phyloP scores from a whole-genome alignment of 495 filamentous ascomycete genomes.

The Trichoderma asperelloides region DNA sequence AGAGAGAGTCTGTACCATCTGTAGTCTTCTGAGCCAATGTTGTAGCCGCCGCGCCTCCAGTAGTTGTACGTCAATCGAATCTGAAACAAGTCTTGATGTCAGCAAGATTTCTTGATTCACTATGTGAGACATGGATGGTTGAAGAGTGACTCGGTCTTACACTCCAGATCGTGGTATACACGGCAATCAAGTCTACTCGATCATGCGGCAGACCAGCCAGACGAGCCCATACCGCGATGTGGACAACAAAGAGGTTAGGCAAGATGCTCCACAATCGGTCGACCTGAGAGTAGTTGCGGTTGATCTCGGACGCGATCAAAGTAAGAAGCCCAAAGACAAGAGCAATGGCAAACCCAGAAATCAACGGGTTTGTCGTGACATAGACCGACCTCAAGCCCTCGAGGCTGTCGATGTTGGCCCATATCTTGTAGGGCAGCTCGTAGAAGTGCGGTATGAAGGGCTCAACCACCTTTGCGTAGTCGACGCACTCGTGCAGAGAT shows the following conservation, averaged over 20 bases:
- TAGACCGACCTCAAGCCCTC: slow-evolving; percentile 59
- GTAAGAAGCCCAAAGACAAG: slow-evolving; percentile 59
- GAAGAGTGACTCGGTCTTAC: slow-evolving; percentile 39
- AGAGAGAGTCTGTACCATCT: slow-evolving; percentile 51
- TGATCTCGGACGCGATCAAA: slow-evolving; percentile 69
- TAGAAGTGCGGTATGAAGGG: slow-evolving; percentile 74
- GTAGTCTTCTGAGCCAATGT: slow-evolving; percentile 85
- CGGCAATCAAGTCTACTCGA: slow-evolving; percentile 63
- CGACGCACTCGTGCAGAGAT: slow-evolving; percentile 59
- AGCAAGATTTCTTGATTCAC: neutral
- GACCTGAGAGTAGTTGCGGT: slow-evolving; percentile 88
- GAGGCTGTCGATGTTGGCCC: slow-evolving; percentile 45
- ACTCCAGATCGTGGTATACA: slow-evolving; percentile 70
- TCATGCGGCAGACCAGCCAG: slow-evolving; percentile 60
- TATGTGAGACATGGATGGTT: neutral
- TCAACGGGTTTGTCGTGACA: slow-evolving; percentile 75
- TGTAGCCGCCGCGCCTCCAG: slow-evolving; percentile 91
- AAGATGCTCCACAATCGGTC: slow-evolving; percentile 87
- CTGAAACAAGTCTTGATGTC: slow-evolving; percentile 26
- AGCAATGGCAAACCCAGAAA: slow-evolving; percentile 65
- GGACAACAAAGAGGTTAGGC: slow-evolving; percentile 80
- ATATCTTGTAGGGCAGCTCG: slow-evolving; percentile 55
- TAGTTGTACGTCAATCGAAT: slow-evolving; percentile 89
- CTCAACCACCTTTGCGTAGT: slow-evolving; percentile 60
- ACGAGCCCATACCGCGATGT: slow-evolving; percentile 75